Base-by-base conservation (phyloP, 1,284 basidiomycete genomes). In the Megacollybia platyphylla region DNA sequence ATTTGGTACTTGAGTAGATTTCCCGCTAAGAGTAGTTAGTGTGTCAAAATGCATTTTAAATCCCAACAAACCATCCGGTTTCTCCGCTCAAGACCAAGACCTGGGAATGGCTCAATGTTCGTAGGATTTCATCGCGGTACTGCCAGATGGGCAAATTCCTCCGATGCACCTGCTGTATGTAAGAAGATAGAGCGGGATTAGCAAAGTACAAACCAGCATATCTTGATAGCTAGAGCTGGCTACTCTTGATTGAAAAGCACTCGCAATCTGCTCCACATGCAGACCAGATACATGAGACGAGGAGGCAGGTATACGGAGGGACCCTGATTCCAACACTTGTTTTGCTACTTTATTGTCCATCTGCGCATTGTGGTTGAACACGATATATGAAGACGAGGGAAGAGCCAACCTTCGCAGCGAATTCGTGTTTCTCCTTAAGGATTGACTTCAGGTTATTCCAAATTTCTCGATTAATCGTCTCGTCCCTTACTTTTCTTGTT, bases 1-100 rank as follows among this genome's bases (percentile, higher is more conserved):
- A 0, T 88, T 75, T 1, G 96, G 96, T 3, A 98, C 76, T 64
- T 98, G 96, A 0, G 96, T 98, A 1, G 93, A 97, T 64, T 99
- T 99, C 10, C 94, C 96, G 54, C 92, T 91, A 41, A 11, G 4
- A 26, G 32, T 13, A 36, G 28, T 44, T 31, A 10, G 2, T 45
- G 46, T 24, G 9, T 13, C 34, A 10, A 13, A 39, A 11, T 9
- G 1, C 7, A 35, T 26, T 6, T 31, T 20, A 31, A 31, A 36
- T 13, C 32, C n/a, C 24, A 13, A 52, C 63, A 54, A 52, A 87
- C 87, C 91, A 99, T 52, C 96, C 96, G 4, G 96, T 99, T 65
- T 98, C 96, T 36, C 96, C 96, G 54, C 91, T 94, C 1, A 99
- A 69, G 0, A 98, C 92, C 32, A 97, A 69, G 11, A 97, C 76